phyloP scores from a whole-genome alignment of 495 filamentous ascomycete genomes.

The Penicillium cataractarum region DNA sequence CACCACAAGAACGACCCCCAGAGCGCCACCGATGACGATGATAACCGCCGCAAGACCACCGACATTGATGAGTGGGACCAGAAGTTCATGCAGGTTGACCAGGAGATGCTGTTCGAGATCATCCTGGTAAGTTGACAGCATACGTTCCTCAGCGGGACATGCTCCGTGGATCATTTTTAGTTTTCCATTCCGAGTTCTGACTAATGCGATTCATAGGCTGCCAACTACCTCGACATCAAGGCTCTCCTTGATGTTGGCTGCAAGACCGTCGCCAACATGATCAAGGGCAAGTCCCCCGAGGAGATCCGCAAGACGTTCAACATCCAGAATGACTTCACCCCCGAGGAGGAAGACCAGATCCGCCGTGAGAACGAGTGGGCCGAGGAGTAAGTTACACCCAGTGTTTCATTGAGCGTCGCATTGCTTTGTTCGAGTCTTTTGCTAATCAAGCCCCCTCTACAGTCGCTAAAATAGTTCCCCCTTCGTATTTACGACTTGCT shows the following conservation, averaged over 20 bases:
- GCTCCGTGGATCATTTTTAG: neutral
- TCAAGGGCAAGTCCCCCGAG: constrained; percentile 74
- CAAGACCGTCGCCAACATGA: constrained; percentile 73
- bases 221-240: constrained; percentile 76
- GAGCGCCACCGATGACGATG: constrained; percentile 82
- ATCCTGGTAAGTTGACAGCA: constrained; percentile 79
- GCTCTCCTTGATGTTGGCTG: constrained; percentile 67
- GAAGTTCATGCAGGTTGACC: constrained; percentile 99
- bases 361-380: constrained; percentile 75
- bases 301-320: constrained; percentile 79
- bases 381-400: constrained; percentile 56
- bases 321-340: constrained; percentile 76
- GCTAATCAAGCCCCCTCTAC: neutral
- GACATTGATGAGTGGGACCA: constrained; percentile 99
- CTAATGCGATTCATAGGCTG: constrained; percentile 47
- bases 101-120: constrained; percentile 99
- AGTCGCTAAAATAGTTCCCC: neutral
- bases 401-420: neutral
- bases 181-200: neutral
- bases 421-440: neutral
- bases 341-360: constrained; percentile 74
- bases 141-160: neutral
- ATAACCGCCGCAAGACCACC: constrained; percentile 94
- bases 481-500: neutral
- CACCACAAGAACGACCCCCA: constrained; percentile 90